A percentile compares a stretch with the other conserved stretches of the same genome.
phyloP scores from a whole-genome alignment of 2,329 filamentous ascomycete genomes.

The Sporothrix phasma region DNA sequence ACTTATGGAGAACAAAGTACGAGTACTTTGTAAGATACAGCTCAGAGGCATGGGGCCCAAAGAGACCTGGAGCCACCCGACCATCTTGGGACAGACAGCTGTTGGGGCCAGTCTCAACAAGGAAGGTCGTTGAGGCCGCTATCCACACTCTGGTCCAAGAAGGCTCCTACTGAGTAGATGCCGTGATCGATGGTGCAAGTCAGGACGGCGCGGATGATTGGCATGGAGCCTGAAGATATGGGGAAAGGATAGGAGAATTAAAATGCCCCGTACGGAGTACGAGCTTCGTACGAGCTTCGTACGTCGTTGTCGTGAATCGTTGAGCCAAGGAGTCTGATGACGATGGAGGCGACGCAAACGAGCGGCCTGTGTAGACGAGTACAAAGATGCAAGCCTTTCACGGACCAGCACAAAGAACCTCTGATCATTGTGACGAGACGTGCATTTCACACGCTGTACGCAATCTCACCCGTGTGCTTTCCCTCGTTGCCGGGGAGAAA shows the following conservation, averaged over 20 bases:
- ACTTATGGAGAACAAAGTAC: no score
- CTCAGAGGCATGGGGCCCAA: not conserved
- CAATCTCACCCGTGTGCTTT: not conserved
- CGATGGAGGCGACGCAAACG: not conserved
- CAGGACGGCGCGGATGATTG: not conserved
- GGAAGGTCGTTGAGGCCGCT: conserved; percentile 6
- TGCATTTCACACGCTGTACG: not conserved
- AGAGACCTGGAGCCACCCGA: not conserved
- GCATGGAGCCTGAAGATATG: not conserved
- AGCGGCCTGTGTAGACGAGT: no score
- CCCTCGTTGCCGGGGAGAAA: not conserved
- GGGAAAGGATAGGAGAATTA: not conserved
- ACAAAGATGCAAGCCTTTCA: no score
- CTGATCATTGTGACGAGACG: no score
- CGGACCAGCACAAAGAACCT: no score
- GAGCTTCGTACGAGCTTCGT: no score
- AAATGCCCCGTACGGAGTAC: not conserved
- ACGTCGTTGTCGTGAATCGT: no score
- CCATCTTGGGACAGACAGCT: not conserved
- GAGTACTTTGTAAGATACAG: no score
- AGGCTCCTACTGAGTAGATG: not conserved
- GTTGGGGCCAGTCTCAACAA: not conserved
- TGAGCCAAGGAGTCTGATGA: not conserved
- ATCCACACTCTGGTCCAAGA: not conserved
- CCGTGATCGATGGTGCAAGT: conserved; percentile 11